Base-by-base conservation (phyloP, 768 basidiomycete genomes). In the Suillus sp. region DNA sequence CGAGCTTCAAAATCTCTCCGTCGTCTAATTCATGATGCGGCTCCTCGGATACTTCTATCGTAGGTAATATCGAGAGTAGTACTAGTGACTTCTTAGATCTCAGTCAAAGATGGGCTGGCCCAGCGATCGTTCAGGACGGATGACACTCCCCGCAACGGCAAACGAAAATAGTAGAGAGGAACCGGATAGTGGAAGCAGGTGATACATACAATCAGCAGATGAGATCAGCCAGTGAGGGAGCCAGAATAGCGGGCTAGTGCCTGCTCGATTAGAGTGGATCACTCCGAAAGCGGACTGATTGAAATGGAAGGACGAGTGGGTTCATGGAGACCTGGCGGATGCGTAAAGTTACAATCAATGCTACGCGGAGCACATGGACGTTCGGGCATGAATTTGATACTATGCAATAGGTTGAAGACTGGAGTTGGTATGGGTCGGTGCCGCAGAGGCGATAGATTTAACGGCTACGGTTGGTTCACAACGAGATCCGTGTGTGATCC, bases 401-500 rank as follows among this genome's bases (percentile, higher is more conserved):
- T n/a, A 22, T 25, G 25, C 4, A 10, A 37, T 13, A 37, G 5
- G 14, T 38, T 37, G 14, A 27, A 32, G 2, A 51, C 30, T 20
- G 1, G 20, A 53, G 20, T 53, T n/a, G 16, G 35, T 25, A 22
- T 56, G 9, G 18, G 56, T 57, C 56, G 56, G 56, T 57, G 38
- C 56, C 56, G 27, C 38, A 27, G 25, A 57, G 25, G 22, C 18
- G 22, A 38, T 56, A 56, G 35, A 4, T 13, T 25, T 18, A 5
- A 27, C 10, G 37, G 25, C n/a, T 18, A 14, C 11, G 25, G 37
- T 27, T 38, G 55, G 56, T 40, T 40, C 22, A 27, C 10, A 20
- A 56, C 16, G 18, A 57, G 38, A 57, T 40, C 56, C 56, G 56
- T 40, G 11, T 2, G 20, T 40, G 56, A 57, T 57, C 56, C 56